Evolutionary conservation across 2,329 filamentous ascomycete species (phyloP).

Genomic region (Dothiorella sarmentorum): DNA sequence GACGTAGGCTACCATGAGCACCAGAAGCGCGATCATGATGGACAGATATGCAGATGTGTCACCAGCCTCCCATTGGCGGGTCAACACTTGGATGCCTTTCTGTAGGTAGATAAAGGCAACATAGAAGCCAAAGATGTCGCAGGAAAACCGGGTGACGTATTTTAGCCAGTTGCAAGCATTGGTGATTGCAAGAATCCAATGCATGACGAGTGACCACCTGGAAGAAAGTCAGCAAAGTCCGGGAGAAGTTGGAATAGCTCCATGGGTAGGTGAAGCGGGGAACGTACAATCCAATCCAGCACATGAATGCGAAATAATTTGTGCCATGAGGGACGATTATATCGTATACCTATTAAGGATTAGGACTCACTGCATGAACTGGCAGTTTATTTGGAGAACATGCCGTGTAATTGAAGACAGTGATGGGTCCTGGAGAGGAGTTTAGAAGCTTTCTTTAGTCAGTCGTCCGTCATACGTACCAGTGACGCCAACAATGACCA

Average conservation of each 20-base stretch:
- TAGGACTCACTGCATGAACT: neutral
- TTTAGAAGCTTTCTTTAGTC: too few relatives aligned
- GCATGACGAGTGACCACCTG: slow-evolving; percentile 79
- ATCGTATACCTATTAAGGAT: slow-evolving; percentile 60
- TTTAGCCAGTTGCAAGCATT: slow-evolving; percentile 86
- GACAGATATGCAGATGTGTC: slow-evolving; percentile 71
- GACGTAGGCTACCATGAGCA: slow-evolving; percentile 72
- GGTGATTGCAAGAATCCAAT: slow-evolving; percentile 77
- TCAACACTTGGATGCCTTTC: slow-evolving; percentile 83
- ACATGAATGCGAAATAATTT: slow-evolving; percentile 87
- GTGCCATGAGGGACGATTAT: slow-evolving; percentile 75
- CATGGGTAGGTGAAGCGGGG: neutral
- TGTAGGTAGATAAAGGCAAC: slow-evolving; percentile 89
- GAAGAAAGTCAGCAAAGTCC: neutral
- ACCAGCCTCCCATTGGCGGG: slow-evolving; percentile 63
- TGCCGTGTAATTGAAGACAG: slow-evolving; percentile 86
- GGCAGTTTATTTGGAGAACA: neutral
- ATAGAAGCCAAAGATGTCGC: slow-evolving; percentile 92
- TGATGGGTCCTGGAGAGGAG: slow-evolving; percentile 67
- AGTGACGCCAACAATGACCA: slow-evolving; percentile 89
- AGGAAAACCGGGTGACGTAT: slow-evolving; percentile 87
- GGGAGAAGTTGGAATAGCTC: too few relatives aligned
- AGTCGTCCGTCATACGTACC: slow-evolving; percentile 41
- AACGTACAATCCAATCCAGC: slow-evolving; percentile 64
- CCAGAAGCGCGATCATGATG: slow-evolving; percentile 70